These are phyloP conservation scores for Linnemannia elongata DNA, from an alignment of 192 early-diverging fungal species.

Conservation along the genomic window DNA sequence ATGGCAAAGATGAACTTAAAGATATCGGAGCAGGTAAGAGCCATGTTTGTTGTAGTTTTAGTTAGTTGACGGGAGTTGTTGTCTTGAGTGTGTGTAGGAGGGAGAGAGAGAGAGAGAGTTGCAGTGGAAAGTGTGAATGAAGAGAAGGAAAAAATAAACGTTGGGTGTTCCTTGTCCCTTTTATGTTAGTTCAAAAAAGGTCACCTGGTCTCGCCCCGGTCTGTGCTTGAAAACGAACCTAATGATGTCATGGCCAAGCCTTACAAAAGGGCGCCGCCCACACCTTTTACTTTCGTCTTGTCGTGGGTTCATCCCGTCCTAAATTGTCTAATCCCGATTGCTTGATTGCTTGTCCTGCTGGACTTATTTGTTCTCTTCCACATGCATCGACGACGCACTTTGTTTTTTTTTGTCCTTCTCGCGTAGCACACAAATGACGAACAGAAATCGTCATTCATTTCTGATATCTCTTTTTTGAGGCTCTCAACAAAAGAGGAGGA, in stretches of 20 bases:
- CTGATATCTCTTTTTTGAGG: neutral
- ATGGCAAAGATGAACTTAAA: constrained; percentile 65
- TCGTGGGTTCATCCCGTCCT: too few species aligned
- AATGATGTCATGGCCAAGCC: constrained; percentile 7
- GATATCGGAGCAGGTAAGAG: constrained; percentile 65
- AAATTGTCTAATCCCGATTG: neutral
- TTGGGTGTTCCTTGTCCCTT: neutral
- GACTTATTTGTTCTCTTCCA: neutral
- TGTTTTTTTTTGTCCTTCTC: neutral
- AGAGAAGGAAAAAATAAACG: neutral
- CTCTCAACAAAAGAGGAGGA: neutral
- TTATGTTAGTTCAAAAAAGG: neutral
- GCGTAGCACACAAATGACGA: neutral
- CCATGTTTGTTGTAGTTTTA: constrained; percentile 48
- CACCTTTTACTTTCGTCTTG: too few species aligned
- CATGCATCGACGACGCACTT: neutral
- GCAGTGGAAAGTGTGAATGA: neutral
- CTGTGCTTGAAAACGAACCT: neutral
- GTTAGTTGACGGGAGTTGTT: neutral
- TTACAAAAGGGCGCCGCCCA: neutral
- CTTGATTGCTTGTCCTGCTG: neutral
- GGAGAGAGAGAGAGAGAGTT: neutral
- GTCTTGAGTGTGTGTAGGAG: neutral
- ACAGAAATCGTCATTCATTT: neutral
- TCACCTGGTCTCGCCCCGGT: neutral